Base-by-base conservation (phyloP, 129 eudicot genomes). In the Arctium minus region DNA sequence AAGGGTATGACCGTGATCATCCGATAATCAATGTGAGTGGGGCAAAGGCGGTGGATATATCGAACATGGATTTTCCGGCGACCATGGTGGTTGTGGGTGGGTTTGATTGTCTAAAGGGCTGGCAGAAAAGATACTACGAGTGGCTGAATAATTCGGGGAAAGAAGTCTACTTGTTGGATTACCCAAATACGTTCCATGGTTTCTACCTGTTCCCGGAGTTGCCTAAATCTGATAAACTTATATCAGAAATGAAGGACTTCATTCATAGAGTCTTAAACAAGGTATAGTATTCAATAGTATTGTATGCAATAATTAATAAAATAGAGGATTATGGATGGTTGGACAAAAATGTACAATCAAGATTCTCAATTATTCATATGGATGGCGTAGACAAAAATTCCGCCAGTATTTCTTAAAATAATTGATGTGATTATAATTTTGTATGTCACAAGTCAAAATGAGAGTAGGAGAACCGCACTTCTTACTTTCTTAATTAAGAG, bases 81-180 rank as follows among this genome's bases (percentile, higher is more conserved):
- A 81, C 88, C 2, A 39, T 85, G 46, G 82, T 85, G 29, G 68
- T 85, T 27, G 60, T 81, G n/a, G 82, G 72, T 5, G 82, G 88
- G 22, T 76, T 75, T 5, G 88, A 85, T 70, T 3, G 0, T 31
- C 62, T 85, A 81, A 48, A 31, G 4, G 88, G 81, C 60, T 76
- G 88, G 88, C 88, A 85, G 62, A 80, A 22, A 64, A 76, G 60
- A n/a, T 85, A 81, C 44, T 85, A 62, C 31, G 42, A 76, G 76
- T 85, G 88, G 88, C 27, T 81, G 62, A 81, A 81, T 75, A 85
- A 68, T 33, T 70, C 76, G 0, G 85, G 85, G 13, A 77, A 75
- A 56, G 80, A 72, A 42, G 83, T 67, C 2, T 76, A 85, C 62
- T 76, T 85, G 62, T 48, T 86, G 74, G 88, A 86, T 5, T 86